phyloP scores from a whole-genome alignment of 345 rosid genomes.

The Aegle marmelos region DNA sequence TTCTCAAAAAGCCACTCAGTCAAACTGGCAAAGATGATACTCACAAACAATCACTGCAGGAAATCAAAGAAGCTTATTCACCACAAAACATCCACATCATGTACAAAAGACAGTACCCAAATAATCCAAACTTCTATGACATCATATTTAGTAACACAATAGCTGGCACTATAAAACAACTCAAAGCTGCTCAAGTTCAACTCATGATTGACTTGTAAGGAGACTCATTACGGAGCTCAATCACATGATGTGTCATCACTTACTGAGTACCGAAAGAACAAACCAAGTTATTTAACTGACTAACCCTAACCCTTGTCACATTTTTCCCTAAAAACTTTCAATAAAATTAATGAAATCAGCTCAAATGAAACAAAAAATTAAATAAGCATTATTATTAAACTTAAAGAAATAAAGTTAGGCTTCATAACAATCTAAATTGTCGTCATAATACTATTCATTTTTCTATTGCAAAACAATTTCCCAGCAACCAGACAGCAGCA shows the following conservation, averaged over 20 bases:
- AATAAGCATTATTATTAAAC: background rate
- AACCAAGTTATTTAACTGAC: background rate
- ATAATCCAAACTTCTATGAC: background rate
- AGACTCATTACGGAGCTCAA: background rate
- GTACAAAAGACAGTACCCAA: background rate
- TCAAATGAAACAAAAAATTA: too few species aligned
- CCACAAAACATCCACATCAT: background rate
- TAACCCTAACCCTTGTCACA: background rate
- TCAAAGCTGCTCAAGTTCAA: background rate
- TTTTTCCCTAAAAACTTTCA: too few species aligned
- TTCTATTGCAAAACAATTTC: background rate
- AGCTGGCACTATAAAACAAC: background rate
- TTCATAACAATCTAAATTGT: background rate
- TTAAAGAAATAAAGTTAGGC: background rate
- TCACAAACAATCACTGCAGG: background rate
- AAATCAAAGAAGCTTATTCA: background rate
- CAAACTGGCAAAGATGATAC: slow-evolving; percentile 18
- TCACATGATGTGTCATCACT: too few species aligned
- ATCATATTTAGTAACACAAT: background rate
- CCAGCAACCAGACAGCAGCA: background rate
- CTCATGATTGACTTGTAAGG: background rate
- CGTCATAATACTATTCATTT: background rate
- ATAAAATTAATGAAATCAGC: too few species aligned
- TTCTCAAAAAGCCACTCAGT: slow-evolving; percentile 18
- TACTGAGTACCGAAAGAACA: too few species aligned